Evolutionary conservation across 495 filamentous ascomycete genomes (phyloP).

Genomic region (Neurospora sp.): DNA sequence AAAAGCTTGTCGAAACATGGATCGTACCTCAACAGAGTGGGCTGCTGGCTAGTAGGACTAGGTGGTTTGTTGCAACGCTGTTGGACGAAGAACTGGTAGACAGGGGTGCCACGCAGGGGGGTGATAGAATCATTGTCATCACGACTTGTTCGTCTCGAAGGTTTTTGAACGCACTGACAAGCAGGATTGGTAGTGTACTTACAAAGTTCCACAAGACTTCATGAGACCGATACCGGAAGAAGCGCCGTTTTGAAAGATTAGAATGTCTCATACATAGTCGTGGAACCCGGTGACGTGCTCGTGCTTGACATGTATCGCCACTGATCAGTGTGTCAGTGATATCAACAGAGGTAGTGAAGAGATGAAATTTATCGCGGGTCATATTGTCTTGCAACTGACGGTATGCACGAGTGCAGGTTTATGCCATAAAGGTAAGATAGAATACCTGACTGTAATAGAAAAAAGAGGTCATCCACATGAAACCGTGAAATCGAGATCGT

Average conservation of each 20-base stretch:
- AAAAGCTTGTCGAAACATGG: not conserved
- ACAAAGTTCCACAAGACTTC: not conserved
- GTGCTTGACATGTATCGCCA: not conserved
- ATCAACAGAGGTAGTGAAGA: not conserved
- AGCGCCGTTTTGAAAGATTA: not conserved
- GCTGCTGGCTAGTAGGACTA: not conserved
- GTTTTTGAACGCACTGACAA: not conserved
- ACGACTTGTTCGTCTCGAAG: not conserved
- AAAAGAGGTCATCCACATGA: not conserved
- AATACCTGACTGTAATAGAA: not conserved
- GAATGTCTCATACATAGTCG: not conserved
- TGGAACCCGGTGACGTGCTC: not conserved
- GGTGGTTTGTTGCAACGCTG: not conserved
- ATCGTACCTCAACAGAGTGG: not conserved
- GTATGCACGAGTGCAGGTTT: not conserved
- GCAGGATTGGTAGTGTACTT: not conserved
- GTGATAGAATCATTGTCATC: not conserved
- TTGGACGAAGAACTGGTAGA: not conserved
- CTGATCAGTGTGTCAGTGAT: not conserved
- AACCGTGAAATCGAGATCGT: not conserved
- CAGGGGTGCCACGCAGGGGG: not conserved
- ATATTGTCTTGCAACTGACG: not conserved
- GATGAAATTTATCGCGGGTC: not conserved
- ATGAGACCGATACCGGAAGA: not conserved
- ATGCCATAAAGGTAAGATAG: not conserved